These are phyloP conservation scores for Fusarium gaditjirri DNA, from an alignment of 2,329 filamentous ascomycete genomes.

Conservation along the genomic window DNA sequence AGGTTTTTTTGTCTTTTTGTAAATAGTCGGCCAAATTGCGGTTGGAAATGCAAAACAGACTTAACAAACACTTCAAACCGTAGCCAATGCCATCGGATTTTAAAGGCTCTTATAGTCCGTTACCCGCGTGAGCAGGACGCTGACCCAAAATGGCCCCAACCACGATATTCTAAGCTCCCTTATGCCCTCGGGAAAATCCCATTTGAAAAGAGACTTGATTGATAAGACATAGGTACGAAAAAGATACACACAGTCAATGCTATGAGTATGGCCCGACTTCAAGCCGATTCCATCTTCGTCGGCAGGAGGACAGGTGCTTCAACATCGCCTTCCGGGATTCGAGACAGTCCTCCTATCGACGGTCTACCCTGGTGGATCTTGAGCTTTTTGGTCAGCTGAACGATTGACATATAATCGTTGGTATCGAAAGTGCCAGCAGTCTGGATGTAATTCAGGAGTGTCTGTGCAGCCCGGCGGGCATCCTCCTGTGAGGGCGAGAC, in stretches of 20 bases:
- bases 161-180: slow-evolving; percentile 5
- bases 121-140: slow-evolving; percentile 22
- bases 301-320: slow-evolving; percentile 54
- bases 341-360: slow-evolving; percentile 61
- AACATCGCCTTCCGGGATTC: slow-evolving; percentile 67
- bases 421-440: slow-evolving; percentile 78
- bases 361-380: slow-evolving; percentile 65
- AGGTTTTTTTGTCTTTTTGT: neutral
- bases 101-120: neutral
- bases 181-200: neutral
- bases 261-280: slow-evolving; percentile 5
- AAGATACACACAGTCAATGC: slow-evolving; percentile 10
- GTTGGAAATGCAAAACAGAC: neutral
- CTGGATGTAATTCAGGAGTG: slow-evolving; percentile 84
- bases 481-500: slow-evolving; percentile 84
- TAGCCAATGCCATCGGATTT: neutral
- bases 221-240: slow-evolving; percentile 20
- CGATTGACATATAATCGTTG: slow-evolving; percentile 79
- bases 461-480: slow-evolving; percentile 81
- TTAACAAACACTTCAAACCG: slow-evolving; percentile 7
- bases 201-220: slow-evolving; percentile 23
- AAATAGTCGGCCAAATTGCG: neutral
- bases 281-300: slow-evolving; percentile 47
- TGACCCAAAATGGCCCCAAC: slow-evolving; percentile 1
- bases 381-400: slow-evolving; percentile 87